Evolutionary conservation across 2,329 filamentous ascomycete genomes (phyloP), one percentile per base, ranked within the genome.

Genomic region (Sporothrix brasiliensis): DNA sequence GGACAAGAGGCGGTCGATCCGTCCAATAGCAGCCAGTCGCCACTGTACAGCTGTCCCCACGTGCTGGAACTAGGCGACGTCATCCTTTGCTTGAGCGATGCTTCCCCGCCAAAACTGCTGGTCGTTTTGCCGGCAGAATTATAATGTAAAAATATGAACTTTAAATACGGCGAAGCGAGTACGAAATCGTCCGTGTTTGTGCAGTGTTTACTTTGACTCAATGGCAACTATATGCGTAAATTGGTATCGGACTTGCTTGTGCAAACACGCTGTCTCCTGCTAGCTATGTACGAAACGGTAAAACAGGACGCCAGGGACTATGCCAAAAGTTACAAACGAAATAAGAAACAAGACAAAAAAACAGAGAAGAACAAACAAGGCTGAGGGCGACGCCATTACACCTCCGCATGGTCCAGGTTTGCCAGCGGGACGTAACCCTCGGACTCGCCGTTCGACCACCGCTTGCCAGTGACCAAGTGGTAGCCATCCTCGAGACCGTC

Each of bases 391-490:
- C 16, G 14, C n/a, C 14, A 58, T 56, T 65, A 73, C n/a, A 65
- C 52, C 52, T 73, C 73, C 1, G 58, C 68, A 10, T 50, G 66
- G 9, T 88, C 86, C 71, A 88, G 76, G 68, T 83, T 84, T 68
- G 84, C 81, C 73, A 90, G 77, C 69, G 87, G 86, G 61, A 90
- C 85, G 75, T 90, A 90, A 5, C 87, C 87, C 61, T 83, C 85
- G 34, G 85, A 84, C 72, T 82, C 65, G 49, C 76, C 80, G 66
- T 49, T 41, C 10, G 73, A 77, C 21, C 75, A 73, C 39, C 74
- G 75, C 71, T 72, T 77, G 49, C 79, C 78, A 0, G 79, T 76
- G 24, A 83, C 77, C 75, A 30, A 78, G 76, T 1, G 81, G 74
- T 56, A 81, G 53, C 30, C 74, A 16, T 41, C 69, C 58, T 24